Conservation (phyloP, 2,329 filamentous ascomycete species). For the Lachnellula arida region DNA sequence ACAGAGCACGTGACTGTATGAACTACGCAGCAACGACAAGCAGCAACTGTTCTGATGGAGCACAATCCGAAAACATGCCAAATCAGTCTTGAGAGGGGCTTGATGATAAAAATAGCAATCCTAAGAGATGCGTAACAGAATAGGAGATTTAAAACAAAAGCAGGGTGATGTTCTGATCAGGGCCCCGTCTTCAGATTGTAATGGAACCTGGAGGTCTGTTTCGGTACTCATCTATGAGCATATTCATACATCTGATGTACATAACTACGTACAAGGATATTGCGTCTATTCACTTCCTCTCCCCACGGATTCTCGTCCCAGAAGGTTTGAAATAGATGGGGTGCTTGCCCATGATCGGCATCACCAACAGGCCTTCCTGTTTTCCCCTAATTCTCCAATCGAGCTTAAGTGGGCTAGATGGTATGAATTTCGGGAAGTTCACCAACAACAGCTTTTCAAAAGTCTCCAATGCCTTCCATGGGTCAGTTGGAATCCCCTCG, state of each 20-base stretch:
- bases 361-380: not conserved
- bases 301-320: not conserved
- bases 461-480: not conserved
- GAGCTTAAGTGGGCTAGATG: not conserved
- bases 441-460: not conserved
- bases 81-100: no score
- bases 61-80: no score
- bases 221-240: not conserved
- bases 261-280: not conserved
- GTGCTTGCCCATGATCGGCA: not conserved
- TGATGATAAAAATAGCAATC: no score
- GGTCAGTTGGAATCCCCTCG: not conserved
- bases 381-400: not conserved
- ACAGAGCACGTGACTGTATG: no score
- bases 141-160: no score
- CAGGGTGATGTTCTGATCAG: no score
- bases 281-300: not conserved
- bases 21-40: no score
- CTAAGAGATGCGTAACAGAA: no score
- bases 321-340: not conserved
- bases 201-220: no score
- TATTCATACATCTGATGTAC: not conserved
- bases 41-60: no score
- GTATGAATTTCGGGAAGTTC: not conserved
- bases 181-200: no score